Base-by-base conservation (phyloP, 345 rosid species). In the Draba incana region DNA sequence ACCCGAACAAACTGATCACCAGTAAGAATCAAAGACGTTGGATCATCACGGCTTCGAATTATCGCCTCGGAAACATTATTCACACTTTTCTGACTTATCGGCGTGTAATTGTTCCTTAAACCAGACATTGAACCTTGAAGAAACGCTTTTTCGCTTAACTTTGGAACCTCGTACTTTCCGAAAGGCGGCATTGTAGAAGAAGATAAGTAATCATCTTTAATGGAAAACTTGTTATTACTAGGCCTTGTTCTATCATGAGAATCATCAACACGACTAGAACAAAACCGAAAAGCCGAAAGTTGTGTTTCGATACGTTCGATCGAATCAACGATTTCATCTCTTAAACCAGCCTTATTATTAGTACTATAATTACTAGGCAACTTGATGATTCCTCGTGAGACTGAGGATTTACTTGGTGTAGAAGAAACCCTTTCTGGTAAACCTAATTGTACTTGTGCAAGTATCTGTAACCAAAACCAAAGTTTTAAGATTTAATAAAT, bases 291-390 rank as follows among this genome's bases (percentile, higher is more conserved):
- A 58, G 79, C 81, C 10, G 70, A 68, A 52, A 79, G 81, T 27
- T 77, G 77, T 27, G 76, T 75, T 49, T 77, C 84, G 28, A 86
- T 80, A 35, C 71, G 65, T 68, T 78, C 68, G 12, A 82, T 72
- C n/a, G 83, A 50, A 27, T 80, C 57, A 52, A 69, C 68, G 0
- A 81, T 64, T n/a, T 83, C 78, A 45, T 64, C 66, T 51, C 45
- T 42, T 13, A 64, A 35, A 62, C 53, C 43, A 54, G 33, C 24
- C 28, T 52, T 58, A 2, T 35, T 35, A 41, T 44, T 30, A 54
- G 0, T 35, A 46, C 50, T 30, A 46, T 51, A 53, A 6, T 2
- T 35, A 46, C 50, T 30, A 46, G 64, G 35, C 35, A 42, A 41
- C 14, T 41, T 58, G 12, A 25, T 44, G 23, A 42, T 25, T 4